phyloP scores from a whole-genome alignment of 73 alveolate genomes.

The Paramecium pentaurelia region DNA sequence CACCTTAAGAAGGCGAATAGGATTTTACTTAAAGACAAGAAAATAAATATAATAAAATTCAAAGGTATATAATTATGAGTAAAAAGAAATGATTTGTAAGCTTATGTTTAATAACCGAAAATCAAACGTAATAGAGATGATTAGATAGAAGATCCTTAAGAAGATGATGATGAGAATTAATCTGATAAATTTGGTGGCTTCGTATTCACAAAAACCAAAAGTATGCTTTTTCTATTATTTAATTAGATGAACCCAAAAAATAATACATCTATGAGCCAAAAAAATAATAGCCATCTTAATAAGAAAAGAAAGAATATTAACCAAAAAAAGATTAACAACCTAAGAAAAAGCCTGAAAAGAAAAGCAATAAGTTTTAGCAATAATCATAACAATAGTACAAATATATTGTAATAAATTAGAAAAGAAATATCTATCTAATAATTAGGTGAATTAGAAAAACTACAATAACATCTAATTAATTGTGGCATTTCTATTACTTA shows the following conservation, averaged over 20 bases:
- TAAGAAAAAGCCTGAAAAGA: background rate
- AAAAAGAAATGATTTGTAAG: background rate
- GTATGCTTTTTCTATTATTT: background rate
- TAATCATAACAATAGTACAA: background rate
- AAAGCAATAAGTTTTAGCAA: background rate
- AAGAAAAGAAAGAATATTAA: background rate
- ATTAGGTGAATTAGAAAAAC: background rate
- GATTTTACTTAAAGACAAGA: background rate
- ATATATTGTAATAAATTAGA: background rate
- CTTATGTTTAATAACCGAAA: background rate
- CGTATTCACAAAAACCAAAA: background rate
- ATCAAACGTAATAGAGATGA: background rate
- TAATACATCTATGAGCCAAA: background rate
- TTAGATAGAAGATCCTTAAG: background rate
- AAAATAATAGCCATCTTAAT: background rate
- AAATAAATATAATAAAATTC: constrained; percentile 10
- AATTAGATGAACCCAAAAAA: background rate
- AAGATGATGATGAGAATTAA: background rate
- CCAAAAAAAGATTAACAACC: background rate
- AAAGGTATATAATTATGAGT: background rate
- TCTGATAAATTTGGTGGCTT: background rate
- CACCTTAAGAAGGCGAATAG: background rate
- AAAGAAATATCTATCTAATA: background rate
- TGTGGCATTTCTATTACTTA: background rate
- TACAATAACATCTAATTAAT: background rate